Evolutionary conservation across 2,329 filamentous ascomycete genomes (phyloP).

Genomic region (Aspergillus intermedius): DNA sequence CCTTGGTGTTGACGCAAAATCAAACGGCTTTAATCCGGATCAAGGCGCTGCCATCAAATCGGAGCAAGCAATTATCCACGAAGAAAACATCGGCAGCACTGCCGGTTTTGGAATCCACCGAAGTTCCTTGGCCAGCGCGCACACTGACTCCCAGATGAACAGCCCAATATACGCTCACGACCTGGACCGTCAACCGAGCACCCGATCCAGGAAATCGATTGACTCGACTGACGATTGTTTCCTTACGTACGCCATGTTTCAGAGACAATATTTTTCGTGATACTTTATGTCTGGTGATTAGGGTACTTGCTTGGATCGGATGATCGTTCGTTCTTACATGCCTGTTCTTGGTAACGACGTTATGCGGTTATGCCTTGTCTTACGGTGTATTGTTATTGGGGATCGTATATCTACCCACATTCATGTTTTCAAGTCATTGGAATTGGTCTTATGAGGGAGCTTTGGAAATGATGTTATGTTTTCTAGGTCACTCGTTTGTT

Average conservation of each 20-base stretch:
- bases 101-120: slow-evolving; percentile 12
- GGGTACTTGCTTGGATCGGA: background rate
- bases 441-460: background rate
- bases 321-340: background rate
- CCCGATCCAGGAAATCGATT: slow-evolving; percentile 6
- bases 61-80: slow-evolving; percentile 8
- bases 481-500: background rate
- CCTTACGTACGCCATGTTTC: slow-evolving; percentile 12
- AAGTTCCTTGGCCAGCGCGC: slow-evolving; percentile 10
- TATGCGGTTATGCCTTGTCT: background rate
- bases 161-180: slow-evolving; percentile 8
- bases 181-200: background rate
- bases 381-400: background rate
- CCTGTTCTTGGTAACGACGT: background rate
- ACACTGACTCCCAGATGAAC: slow-evolving; percentile 14
- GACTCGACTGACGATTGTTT: slow-evolving; percentile 19
- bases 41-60: slow-evolving; percentile 19
- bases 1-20: slow-evolving; percentile 24
- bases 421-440: background rate
- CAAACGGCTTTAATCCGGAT: slow-evolving; percentile 15
- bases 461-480: background rate
- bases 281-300: background rate
- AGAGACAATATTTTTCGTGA: slow-evolving; percentile 13
- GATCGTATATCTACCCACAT: background rate
- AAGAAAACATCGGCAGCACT: slow-evolving; percentile 16